These are phyloP conservation scores for Cryptomeria japonica DNA, from an alignment of 75 land plant genomes.

Conservation along the genomic window DNA sequence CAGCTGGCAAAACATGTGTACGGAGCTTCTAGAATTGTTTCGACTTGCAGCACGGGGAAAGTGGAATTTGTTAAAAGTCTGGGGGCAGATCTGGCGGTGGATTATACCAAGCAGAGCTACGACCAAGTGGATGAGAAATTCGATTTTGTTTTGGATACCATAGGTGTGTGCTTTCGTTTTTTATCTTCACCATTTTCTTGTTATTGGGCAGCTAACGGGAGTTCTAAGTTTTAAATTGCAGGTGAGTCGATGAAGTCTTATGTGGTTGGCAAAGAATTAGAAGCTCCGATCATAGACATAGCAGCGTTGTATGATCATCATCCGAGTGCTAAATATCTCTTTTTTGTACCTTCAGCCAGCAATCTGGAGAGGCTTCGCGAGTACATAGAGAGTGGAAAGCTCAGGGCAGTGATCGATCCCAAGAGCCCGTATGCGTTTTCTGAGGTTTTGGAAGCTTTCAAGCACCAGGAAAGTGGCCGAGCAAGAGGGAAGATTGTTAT, in stretches of 20 bases:
- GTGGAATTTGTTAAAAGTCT: constrained; percentile 44
- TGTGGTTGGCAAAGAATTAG: constrained; percentile 53
- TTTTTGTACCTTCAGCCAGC: constrained; percentile 25
- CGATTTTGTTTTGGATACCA: constrained; percentile 52
- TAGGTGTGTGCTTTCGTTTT: constrained; percentile 17
- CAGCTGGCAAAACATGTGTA: constrained; percentile 53
- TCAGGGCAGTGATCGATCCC: constrained; percentile 51
- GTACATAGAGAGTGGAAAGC: constrained; percentile 36
- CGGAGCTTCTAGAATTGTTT: constrained; percentile 44
- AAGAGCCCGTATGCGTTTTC: constrained; percentile 42
- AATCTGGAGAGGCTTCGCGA: constrained; percentile 37
- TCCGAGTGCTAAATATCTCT: constrained; percentile 28
- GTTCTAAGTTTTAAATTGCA: background rate
- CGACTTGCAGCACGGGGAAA: constrained; percentile 49
- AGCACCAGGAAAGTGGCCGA: constrained; percentile 39
- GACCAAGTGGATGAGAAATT: constrained; percentile 48
- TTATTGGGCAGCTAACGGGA: no score
- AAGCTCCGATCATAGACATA: constrained; percentile 35
- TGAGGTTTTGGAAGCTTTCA: constrained; percentile 45
- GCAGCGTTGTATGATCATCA: constrained; percentile 26
- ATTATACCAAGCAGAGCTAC: constrained; percentile 41
- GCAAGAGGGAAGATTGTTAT: constrained; percentile 61
- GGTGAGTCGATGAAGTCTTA: constrained; percentile 39
- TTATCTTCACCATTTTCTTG: no score
- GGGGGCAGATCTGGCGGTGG: constrained; percentile 54